Evolutionary conservation across 2,329 filamentous ascomycete genomes (phyloP), one percentile per base, ranked within the genome.

Genomic region (Aspergillus uvarum): DNA sequence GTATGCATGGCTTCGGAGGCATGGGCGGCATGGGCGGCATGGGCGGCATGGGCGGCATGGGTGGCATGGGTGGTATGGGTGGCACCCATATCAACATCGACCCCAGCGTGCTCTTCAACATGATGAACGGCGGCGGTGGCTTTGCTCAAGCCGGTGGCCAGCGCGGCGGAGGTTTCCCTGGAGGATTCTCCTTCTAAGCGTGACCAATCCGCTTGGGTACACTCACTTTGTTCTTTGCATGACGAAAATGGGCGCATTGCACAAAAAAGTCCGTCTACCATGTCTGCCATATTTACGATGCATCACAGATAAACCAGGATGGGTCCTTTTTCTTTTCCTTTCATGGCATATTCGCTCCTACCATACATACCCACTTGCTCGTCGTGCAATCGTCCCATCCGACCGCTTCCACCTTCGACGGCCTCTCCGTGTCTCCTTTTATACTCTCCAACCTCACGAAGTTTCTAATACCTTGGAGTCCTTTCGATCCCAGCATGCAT

Each of bases 101-200:
- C 72, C 88, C 89, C 21, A 89, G 91, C 75, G 88, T 92, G 65
- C 80, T 93, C 26, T 92, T 92, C 80, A 91, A 89, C 77, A 92
- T 92, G 89, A 92, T 92, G 88, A 89, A 89, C 66, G 85, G 85
- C 63, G 85, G 81, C 24, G 69, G 73, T 55, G 76, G 76, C 58
- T 73, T 78, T 62, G 76, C 77, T 19, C 84, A 84, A 52, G 83
- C 83, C 42, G 83, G 83, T 47, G 82, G 82, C 32, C 70, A 76
- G 54, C 79, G 79, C 48, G 81, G 81, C 42, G 80, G 73, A n/a
- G 38, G 38, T 63, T 83, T 81, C 72, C 79, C 79, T 3, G 76
- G 81, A 52, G 81, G 83, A 60, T 89, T 88, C 76, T 82, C 82
- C 64, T 89, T 88, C 69, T 81, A 81, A 74, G 16, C 16, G 6